Evolutionary conservation across 2,329 filamentous ascomycete genomes (phyloP).

Genomic region (Tolypocladium endophyticum): DNA sequence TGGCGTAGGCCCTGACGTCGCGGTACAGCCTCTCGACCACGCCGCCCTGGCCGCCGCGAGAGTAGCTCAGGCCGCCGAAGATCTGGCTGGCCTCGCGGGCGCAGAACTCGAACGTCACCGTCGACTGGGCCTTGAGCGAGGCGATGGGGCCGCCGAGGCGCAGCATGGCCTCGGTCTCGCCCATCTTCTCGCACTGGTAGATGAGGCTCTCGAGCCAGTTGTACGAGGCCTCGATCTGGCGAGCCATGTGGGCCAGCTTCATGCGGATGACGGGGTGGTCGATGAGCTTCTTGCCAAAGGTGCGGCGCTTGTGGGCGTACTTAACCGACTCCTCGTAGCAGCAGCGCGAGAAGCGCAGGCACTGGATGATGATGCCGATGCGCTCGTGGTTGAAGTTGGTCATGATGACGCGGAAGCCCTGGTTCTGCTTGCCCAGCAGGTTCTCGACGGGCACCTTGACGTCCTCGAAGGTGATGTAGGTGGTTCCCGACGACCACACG

Average conservation of each 20-base stretch:
- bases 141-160: conserved; percentile 92
- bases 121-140: conserved; percentile 85
- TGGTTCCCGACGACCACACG: conserved; percentile 90
- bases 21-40: conserved; percentile 93
- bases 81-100: conserved; percentile 94
- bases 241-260: conserved; percentile 96
- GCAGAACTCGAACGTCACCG: conserved; percentile 94
- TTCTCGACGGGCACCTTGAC: conserved; percentile 99
- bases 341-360: conserved; percentile 85
- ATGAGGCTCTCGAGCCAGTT: conserved; percentile 94
- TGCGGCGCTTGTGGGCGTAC: conserved; percentile 93
- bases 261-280: conserved; percentile 95
- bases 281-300: conserved; percentile 93
- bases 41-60: conserved; percentile 82
- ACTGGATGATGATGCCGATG: conserved; percentile 97
- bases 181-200: conserved; percentile 88
- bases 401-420: conserved; percentile 98
- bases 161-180: conserved; percentile 90
- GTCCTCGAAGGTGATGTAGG: conserved; percentile 96
- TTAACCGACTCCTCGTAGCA: conserved; percentile 96
- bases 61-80: conserved; percentile 90
- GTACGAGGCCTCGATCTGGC: conserved; percentile 94
- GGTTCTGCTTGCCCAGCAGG: conserved; percentile 93
- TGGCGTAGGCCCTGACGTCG: conserved; percentile 91
- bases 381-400: conserved; percentile 99